A percentile compares a stretch with the other conserved stretches of the same genome.
phyloP scores from a whole-genome alignment of 345 rosid species.

The Acer yangbiense region DNA sequence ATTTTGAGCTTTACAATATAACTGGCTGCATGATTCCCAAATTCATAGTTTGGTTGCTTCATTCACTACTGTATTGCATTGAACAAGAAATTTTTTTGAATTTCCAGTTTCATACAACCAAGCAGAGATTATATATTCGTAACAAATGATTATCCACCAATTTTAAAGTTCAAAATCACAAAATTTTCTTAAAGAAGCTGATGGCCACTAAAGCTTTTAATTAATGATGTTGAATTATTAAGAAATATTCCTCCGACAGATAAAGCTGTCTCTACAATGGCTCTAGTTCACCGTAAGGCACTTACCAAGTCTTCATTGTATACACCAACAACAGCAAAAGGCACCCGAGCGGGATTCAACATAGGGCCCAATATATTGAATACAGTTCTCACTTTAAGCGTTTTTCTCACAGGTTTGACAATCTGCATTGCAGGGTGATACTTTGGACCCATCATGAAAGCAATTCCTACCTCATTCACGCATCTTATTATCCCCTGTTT shows the following conservation, averaged over 20 bases:
- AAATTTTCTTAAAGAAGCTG: not conserved
- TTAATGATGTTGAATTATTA: not conserved
- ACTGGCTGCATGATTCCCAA: not conserved
- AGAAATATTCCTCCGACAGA: not conserved
- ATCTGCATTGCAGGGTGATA: constrained; percentile 96
- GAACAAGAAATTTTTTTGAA: too few species aligned
- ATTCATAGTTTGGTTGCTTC: not conserved
- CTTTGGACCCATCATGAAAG: constrained; percentile 87
- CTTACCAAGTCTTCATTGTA: constrained; percentile 74
- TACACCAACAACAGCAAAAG: constrained; percentile 92
- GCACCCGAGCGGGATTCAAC: constrained; percentile 86
- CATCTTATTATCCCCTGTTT: constrained; percentile 66
- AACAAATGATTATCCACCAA: not conserved
- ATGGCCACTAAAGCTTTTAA: not conserved
- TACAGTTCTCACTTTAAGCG: constrained; percentile 78
- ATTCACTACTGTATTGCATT: not conserved
- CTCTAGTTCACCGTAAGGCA: not conserved
- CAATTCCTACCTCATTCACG: constrained; percentile 84
- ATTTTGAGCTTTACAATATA: not conserved
- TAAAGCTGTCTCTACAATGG: not conserved
- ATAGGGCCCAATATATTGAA: constrained; percentile 91
- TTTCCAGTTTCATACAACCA: not conserved
- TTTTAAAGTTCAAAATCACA: not conserved
- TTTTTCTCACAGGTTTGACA: constrained; percentile 82
- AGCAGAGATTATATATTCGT: not conserved